Evolutionary conservation across 345 rosid genomes (phyloP), one percentile per base, ranked within the genome.

Genomic region (Sonneratia caseolaris): DNA sequence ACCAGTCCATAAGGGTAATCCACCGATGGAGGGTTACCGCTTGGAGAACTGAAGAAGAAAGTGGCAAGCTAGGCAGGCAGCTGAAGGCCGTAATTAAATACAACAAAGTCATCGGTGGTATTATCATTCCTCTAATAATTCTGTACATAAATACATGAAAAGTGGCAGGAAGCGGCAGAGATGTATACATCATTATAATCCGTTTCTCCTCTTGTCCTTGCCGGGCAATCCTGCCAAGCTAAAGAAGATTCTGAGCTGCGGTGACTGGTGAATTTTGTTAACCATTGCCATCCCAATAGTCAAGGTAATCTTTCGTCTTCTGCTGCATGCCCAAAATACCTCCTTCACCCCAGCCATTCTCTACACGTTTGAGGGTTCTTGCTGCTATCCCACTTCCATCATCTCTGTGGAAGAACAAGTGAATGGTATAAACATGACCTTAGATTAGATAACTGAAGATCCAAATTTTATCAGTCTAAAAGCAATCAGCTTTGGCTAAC

Each of bases 301-400:
- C 90, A 70, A 81, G 76, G 71, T 78, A 71, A 70, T 85, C 88
- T 62, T 78, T 76, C 72, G 86, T 84, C 75, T 76, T 81, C 66
- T 84, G 83, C 80, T 75, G 86, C 76, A 85, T 82, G 82, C 77
- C 79, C 74, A 88, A 74, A 69, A 87, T 67, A 76, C 79, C 84
- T 70, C 89, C 87, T 69, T 87, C 95, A 71, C 95, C 96, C 95
- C 93, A 87, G 66, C 98, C 97, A 76, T 80, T 86, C 81, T 85
- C 87, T 51, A 94, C 86, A 68, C 81, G 83, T 71, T 76, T 85
- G 57, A 95, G 89, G 62, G 89, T 79, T 86, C 86, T 90, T 69
- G 88, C 67, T 36, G 93, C 96, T 74, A 86, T 84, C 77, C 90
- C 87, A 82, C 99, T 92, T 64, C 97, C 97, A 79, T 95, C 99